These are phyloP conservation scores for Nothophoma quercina DNA, from an alignment of 2,329 filamentous ascomycete species.

Conservation along the genomic window DNA sequence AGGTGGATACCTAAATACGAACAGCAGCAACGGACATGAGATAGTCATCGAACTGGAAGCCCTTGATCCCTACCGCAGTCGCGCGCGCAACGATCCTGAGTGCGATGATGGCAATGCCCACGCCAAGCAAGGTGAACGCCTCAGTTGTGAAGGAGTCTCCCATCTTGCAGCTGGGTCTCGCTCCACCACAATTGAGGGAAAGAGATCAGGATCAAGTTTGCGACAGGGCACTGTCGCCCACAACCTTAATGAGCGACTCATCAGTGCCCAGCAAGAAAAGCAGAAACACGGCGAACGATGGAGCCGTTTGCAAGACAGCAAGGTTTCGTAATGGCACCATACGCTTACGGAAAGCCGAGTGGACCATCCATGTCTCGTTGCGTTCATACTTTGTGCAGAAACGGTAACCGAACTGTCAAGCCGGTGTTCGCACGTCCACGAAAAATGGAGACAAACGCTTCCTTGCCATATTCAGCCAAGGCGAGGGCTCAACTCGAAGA, in stretches of 20 bases:
- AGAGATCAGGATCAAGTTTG: slow-evolving; percentile 4
- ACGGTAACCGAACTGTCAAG: slow-evolving; percentile 1
- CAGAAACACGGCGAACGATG: not conserved
- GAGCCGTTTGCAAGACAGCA: slow-evolving; percentile 9
- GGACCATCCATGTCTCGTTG: not conserved
- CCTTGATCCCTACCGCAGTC: slow-evolving; percentile 56
- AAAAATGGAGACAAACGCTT: slow-evolving; percentile 1
- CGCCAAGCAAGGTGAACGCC: slow-evolving; percentile 22
- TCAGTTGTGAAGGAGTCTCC: slow-evolving; percentile 22
- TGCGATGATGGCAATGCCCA: slow-evolving; percentile 55
- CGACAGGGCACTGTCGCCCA: slow-evolving; percentile 4
- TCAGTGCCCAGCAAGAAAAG: not conserved
- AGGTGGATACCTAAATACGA: slow-evolving; percentile 27
- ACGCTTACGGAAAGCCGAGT: not conserved
- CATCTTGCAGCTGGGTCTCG: slow-evolving; percentile 7
- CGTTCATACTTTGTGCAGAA: not conserved
- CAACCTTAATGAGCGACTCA: slow-evolving; percentile 7
- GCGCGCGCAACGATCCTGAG: slow-evolving; percentile 62
- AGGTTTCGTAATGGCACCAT: not conserved
- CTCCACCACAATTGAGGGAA: not conserved
- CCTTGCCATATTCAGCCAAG: not conserved
- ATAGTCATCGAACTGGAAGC: slow-evolving; percentile 66
- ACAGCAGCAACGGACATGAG: slow-evolving; percentile 64
- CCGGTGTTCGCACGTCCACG: slow-evolving; percentile 2
- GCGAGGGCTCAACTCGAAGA: not conserved